Evolutionary conservation across 108 stramenopile genomes (phyloP).

Genomic region (Nannochloropsis salina): DNA sequence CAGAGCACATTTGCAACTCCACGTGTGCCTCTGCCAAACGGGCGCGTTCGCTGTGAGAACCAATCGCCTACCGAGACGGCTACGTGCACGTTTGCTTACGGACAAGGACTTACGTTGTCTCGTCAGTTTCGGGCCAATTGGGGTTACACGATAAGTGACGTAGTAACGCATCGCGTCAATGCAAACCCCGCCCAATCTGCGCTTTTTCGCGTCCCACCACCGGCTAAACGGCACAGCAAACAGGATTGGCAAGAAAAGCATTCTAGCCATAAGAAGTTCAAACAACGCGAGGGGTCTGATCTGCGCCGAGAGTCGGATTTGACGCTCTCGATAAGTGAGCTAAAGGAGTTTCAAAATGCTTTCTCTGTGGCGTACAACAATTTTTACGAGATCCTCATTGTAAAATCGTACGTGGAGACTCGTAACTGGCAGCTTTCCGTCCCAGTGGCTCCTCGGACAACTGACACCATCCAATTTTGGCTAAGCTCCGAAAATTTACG

Average conservation of each 20-base stretch:
- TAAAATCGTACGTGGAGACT: constrained; percentile 3
- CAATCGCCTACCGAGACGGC: constrained; percentile 19
- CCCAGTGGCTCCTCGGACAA: not conserved
- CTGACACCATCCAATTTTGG: not conserved
- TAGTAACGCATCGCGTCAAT: constrained; percentile 13
- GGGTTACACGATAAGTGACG: not conserved
- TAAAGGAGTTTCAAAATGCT: constrained; percentile 18
- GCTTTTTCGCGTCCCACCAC: not conserved
- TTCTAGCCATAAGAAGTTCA: not conserved
- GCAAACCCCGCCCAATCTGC: not conserved
- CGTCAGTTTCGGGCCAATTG: constrained; percentile 17
- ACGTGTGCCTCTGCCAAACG: constrained; percentile 1
- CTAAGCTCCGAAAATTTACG: constrained; percentile 3
- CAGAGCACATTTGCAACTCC: not conserved
- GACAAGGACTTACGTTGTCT: not conserved
- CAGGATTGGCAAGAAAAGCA: not conserved
- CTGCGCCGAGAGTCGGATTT: not conserved
- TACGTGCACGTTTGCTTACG: not conserved
- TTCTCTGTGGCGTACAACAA: not conserved
- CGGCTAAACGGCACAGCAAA: not conserved
- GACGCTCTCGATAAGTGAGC: not conserved
- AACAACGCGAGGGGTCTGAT: not conserved
- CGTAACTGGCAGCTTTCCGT: constrained; percentile 19
- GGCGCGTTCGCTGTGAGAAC: not conserved
- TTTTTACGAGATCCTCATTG: not conserved